Conservation (phyloP, 2,329 filamentous ascomycete genomes). For the Ascochyta rabiei region DNA sequence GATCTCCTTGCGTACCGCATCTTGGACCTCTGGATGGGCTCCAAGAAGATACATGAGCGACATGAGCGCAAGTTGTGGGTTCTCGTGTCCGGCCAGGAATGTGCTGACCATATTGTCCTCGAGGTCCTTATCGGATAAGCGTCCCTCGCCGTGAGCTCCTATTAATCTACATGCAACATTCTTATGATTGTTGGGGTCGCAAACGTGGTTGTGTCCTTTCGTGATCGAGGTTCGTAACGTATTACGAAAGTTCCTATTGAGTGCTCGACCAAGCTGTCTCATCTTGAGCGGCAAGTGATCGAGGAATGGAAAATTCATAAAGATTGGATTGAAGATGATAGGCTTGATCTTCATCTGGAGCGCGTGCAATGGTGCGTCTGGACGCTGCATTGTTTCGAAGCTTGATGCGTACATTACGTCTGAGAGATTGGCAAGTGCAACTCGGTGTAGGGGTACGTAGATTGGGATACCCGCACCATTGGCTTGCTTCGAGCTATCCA, state of each 20-base stretch:
- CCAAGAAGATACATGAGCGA: conserved; percentile 36
- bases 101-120: conserved; percentile 36
- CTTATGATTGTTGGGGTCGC: conserved; percentile 26
- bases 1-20: conserved; percentile 28
- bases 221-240: conserved; percentile 28
- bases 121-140: conserved; percentile 31
- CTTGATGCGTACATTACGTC: conserved; percentile 40
- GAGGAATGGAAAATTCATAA: conserved; percentile 36
- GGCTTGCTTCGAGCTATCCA: conserved; percentile 31
- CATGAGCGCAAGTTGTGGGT: conserved; percentile 33
- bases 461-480: conserved; percentile 32
- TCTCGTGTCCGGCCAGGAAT: conserved; percentile 38
- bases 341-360: conserved; percentile 36
- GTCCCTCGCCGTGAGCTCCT: conserved; percentile 29
- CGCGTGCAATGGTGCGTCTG: conserved; percentile 26
- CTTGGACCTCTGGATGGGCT: conserved; percentile 25
- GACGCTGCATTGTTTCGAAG: conserved; percentile 32
- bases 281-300: conserved; percentile 29
- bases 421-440: conserved; percentile 47
- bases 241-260: conserved; percentile 28
- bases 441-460: conserved; percentile 45
- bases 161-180: conserved; percentile 31
- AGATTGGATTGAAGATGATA: conserved; percentile 35
- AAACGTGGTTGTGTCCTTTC: conserved; percentile 33
- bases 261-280: conserved; percentile 25